Evolutionary conservation across 1,284 basidiomycete species (phyloP).

Genomic region (Inonotus obliquus): DNA sequence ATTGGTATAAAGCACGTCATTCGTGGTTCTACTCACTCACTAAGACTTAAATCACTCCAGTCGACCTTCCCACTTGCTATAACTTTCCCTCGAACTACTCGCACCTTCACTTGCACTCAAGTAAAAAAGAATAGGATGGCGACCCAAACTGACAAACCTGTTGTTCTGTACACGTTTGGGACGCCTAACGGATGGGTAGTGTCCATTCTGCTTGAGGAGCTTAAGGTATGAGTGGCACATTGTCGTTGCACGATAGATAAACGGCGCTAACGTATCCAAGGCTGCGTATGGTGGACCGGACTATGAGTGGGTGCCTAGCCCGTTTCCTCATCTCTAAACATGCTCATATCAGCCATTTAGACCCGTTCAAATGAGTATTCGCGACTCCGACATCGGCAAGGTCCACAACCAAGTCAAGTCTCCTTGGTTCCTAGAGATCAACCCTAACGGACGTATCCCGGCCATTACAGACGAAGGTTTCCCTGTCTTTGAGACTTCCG

Average conservation of each 20-base stretch:
- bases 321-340: slow-evolving; percentile 20
- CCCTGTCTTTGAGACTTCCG: slow-evolving; percentile 51
- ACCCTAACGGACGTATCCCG: slow-evolving; percentile 60
- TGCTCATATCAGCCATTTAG: slow-evolving; percentile 32
- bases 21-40: neutral
- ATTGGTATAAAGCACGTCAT: neutral
- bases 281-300: slow-evolving; percentile 37
- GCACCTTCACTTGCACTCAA: neutral
- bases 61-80: neutral
- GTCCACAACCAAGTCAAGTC: slow-evolving; percentile 44
- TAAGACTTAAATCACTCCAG: no score
- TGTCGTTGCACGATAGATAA: neutral
- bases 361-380: slow-evolving; percentile 27
- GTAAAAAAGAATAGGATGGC: neutral
- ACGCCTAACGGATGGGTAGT: slow-evolving; percentile 19
- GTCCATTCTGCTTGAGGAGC: slow-evolving; percentile 42
- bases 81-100: neutral
- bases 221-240: slow-evolving; percentile 17
- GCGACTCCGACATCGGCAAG: slow-evolving; percentile 29
- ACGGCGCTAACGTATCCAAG: slow-evolving; percentile 23
- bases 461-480: slow-evolving; percentile 41
- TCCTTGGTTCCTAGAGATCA: slow-evolving; percentile 50
- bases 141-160: neutral
- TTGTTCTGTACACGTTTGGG: slow-evolving; percentile 7
- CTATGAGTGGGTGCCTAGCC: slow-evolving; percentile 30